A percentile compares a stretch with the other conserved stretches of the same genome.
phyloP scores from a whole-genome alignment of 768 basidiomycete species.

The Mycena olivaceomarginata region DNA sequence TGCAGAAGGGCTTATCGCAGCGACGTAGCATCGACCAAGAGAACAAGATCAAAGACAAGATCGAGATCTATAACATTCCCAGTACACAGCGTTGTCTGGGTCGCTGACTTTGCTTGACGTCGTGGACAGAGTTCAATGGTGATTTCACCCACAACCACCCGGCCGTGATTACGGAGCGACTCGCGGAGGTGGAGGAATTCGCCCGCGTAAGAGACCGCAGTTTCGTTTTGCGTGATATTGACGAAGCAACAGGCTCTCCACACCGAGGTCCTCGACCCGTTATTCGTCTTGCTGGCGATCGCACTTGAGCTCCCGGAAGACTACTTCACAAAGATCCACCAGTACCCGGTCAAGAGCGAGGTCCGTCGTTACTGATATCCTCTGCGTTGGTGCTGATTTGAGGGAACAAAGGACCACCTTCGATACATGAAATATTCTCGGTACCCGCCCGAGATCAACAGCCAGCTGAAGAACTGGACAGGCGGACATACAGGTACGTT shows the following conservation, averaged over 20 bases:
- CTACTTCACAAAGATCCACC: constrained; percentile 67
- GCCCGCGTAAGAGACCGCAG: constrained; percentile 50
- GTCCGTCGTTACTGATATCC: constrained; percentile 35
- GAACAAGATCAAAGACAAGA: constrained; percentile 61
- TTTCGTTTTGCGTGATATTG: neutral
- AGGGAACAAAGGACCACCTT: constrained; percentile 61
- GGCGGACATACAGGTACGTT: constrained; percentile 63
- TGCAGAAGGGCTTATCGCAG: neutral
- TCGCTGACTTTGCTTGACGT: neutral
- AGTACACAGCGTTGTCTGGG: constrained; percentile 47
- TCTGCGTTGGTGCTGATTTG: neutral
- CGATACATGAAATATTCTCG: constrained; percentile 75
- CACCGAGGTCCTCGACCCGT: constrained; percentile 67
- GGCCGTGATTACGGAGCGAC: constrained; percentile 57
- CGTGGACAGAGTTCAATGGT: constrained; percentile 64
- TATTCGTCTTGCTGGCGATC: constrained; percentile 66
- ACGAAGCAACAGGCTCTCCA: constrained; percentile 56
- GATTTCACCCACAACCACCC: constrained; percentile 65
- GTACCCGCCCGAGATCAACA: constrained; percentile 64
- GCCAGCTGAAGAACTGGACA: constrained; percentile 57
- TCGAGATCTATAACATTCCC: constrained; percentile 71
- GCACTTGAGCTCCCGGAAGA: constrained; percentile 72
- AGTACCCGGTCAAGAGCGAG: constrained; percentile 66
- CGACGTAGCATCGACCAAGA: constrained; percentile 55
- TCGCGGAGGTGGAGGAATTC: constrained; percentile 67